Conservation (phyloP, 805 yeast species). For the Teunomyces lycoperdinae region DNA sequence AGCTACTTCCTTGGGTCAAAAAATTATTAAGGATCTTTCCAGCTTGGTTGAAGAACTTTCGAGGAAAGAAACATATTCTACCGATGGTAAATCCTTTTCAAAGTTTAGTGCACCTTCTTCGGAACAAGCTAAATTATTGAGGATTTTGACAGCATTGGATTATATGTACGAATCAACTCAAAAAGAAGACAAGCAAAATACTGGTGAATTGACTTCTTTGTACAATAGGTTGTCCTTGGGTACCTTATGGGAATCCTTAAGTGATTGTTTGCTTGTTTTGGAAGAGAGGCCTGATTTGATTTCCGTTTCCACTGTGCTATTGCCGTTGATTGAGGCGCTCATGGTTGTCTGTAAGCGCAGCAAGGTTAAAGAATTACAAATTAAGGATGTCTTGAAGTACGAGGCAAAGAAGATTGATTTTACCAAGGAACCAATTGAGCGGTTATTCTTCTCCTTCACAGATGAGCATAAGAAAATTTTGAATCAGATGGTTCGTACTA, state of each 20-base stretch:
- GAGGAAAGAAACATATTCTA: slow-evolving; percentile 32
- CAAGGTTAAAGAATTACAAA: slow-evolving; percentile 54
- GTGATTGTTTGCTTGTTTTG: slow-evolving; percentile 63
- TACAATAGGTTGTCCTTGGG: slow-evolving; percentile 72
- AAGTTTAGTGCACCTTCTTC: slow-evolving; percentile 78
- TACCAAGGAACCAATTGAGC: slow-evolving; percentile 71
- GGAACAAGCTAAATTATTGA: slow-evolving; percentile 82
- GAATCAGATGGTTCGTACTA: slow-evolving; percentile 87
- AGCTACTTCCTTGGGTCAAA: slow-evolving; percentile 59
- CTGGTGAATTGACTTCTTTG: slow-evolving; percentile 52
- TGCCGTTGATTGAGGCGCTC: slow-evolving; percentile 86
- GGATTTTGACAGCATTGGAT: slow-evolving; percentile 85
- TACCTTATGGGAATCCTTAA: slow-evolving; percentile 78
- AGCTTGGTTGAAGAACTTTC: slow-evolving; percentile 46
- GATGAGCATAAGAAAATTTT: slow-evolving; percentile 83
- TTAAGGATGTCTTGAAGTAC: slow-evolving; percentile 54
- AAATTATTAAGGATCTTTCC: slow-evolving; percentile 54
- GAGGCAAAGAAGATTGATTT: slow-evolving; percentile 66
- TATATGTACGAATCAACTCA: slow-evolving; percentile 59
- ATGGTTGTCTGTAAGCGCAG: slow-evolving; percentile 96
- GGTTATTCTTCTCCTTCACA: slow-evolving; percentile 79
- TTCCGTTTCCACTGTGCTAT: slow-evolving; percentile 67
- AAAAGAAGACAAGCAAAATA: slow-evolving; percentile 26
- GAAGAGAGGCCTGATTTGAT: slow-evolving; percentile 54
- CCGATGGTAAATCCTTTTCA: slow-evolving; percentile 53